phyloP scores from a whole-genome alignment of 2,329 filamentous ascomycete species.

The Botrytis fragariae region DNA sequence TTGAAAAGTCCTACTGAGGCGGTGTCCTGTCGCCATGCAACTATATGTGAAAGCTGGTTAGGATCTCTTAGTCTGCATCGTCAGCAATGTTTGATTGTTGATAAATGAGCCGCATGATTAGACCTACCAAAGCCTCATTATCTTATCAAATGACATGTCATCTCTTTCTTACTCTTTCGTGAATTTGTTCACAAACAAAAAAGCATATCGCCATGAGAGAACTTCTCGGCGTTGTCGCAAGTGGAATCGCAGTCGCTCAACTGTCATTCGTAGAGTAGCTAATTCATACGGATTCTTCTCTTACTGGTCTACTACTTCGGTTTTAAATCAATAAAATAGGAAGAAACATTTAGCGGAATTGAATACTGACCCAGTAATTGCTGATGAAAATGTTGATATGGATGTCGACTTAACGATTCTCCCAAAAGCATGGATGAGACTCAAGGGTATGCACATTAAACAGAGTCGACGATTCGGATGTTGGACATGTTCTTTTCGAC shows the following conservation, averaged over 20 bases:
- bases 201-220: neutral
- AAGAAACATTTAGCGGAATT: neutral
- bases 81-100: neutral
- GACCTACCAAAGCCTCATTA: neutral
- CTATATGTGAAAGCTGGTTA: neutral
- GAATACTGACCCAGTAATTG: neutral
- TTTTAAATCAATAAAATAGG: neutral
- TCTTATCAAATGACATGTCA: neutral
- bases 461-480: neutral
- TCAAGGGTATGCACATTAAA: neutral
- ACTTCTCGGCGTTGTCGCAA: neutral
- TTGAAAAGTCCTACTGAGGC: neutral
- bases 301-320: neutral
- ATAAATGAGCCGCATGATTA: neutral
- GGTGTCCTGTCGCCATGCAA: neutral
- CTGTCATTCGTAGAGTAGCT: neutral
- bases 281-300: neutral
- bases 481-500: neutral
- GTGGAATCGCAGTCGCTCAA: constrained; percentile 8
- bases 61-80: neutral
- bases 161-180: neutral
- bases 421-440: neutral
- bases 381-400: neutral
- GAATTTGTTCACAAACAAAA: neutral
- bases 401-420: neutral